These are phyloP conservation scores for Hyphodiscus sp. DNA, from an alignment of 2,329 filamentous ascomycete genomes.

Conservation along the genomic window DNA sequence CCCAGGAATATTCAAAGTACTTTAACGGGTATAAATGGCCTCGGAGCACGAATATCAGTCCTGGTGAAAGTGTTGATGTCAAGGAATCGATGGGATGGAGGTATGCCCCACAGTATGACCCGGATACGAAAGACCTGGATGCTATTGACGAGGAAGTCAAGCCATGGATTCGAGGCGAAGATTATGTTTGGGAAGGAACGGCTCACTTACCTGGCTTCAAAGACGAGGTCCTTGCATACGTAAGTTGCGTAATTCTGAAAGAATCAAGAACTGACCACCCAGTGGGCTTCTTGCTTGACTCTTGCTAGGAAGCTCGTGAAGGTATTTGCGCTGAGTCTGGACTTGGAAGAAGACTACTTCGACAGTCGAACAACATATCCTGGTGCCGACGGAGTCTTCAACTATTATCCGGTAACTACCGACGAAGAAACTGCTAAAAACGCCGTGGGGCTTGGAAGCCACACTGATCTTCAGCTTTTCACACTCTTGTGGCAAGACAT, in stretches of 20 bases:
- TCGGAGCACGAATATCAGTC: conserved; percentile 41
- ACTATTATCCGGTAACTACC: conserved; percentile 38
- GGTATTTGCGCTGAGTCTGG: conserved; percentile 48
- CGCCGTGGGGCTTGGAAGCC: conserved; percentile 38
- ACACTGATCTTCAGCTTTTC: conserved; percentile 43
- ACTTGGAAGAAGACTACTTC: conserved; percentile 48
- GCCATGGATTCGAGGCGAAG: conserved; percentile 38
- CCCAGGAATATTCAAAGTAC: conserved; percentile 32
- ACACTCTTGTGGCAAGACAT: conserved; percentile 44
- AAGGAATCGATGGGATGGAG: conserved; percentile 43
- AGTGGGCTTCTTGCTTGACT: conserved; percentile 40
- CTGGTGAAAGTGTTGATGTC: conserved; percentile 42
- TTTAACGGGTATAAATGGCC: conserved; percentile 41
- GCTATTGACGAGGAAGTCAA: conserved; percentile 39
- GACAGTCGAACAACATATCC: conserved; percentile 48
- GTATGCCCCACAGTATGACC: conserved; percentile 48
- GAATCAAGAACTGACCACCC: no score
- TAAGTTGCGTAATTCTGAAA: no score
- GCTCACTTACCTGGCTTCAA: conserved; percentile 43
- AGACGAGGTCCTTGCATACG: conserved; percentile 37
- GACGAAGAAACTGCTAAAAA: conserved; percentile 25
- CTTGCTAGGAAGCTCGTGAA: conserved; percentile 45
- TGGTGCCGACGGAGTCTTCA: conserved; percentile 37
- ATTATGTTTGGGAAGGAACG: conserved; percentile 47
- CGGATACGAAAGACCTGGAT: conserved; percentile 34